Evolutionary conservation across 2,329 filamentous ascomycete genomes (phyloP), one percentile per base, ranked within the genome.

Genomic region (Cercospora sojina): DNA sequence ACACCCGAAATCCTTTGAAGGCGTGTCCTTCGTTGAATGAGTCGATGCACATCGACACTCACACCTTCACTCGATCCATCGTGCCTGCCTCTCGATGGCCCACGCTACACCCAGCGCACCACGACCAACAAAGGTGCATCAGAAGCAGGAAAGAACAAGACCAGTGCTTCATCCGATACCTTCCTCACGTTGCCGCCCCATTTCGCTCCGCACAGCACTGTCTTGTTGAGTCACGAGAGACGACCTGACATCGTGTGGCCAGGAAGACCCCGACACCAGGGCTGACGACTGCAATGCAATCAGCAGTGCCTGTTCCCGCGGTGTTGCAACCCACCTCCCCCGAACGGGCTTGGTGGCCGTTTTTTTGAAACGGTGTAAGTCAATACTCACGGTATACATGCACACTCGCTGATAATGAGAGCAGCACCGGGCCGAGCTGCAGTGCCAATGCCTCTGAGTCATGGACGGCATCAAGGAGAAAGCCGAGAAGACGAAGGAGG

Each of bases 391-490:
- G 47, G 10, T 10, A 13, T 10, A 51, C 23, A 23, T 29, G 18
- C 47, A 27, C 47, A 25, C 20, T 53, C 6, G 5, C 23, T 53
- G 23, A 27, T 12, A 13, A 25, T 25, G 47, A n/a, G 13, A n/a
- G 47, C 12, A 53, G 47, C 47, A 53, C 47, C 23, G 12, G 16
- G 47, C 43, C 43, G 16, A 47, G 20, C 47, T 53, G 47, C 47
- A 27, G 47, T 53, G 47, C 47, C 47, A 27, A 8, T 13, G 5
- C 16, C 35, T 41, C 6, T 41, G 35, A 3, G 16, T n/a, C 35
- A 51, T 25, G 57, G 57, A 59, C 20, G 35, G 53, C 16, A 18
- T 61, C n/a, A 61, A 61, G 25, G 60, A 57, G 35, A 63, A 56
- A 25, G 60, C 51, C 25, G 59, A 62, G 51, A 60, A 55, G 27